Percentiles rank a stretch among this genome's conserved stretches.
These are phyloP conservation scores for Terfezia boudieri DNA, from an alignment of 495 filamentous ascomycete genomes.

Conservation along the genomic window DNA sequence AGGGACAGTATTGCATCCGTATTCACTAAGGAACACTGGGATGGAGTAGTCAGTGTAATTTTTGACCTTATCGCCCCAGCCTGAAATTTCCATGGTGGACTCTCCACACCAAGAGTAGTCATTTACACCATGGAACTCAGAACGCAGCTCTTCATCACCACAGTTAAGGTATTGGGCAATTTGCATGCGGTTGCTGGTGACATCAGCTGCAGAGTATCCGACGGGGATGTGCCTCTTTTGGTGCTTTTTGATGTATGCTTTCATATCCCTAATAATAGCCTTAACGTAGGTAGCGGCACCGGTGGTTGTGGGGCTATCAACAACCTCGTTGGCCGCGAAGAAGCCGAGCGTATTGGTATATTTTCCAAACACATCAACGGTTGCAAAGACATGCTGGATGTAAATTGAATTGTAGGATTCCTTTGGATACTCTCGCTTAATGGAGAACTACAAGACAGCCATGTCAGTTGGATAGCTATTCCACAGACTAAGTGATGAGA, in stretches of 20 bases:
- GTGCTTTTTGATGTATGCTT: slow-evolving; percentile 55
- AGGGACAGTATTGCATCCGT: slow-evolving; percentile 40
- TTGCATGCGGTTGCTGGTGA: slow-evolving; percentile 65
- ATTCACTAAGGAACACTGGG: slow-evolving; percentile 89
- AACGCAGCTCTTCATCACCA: slow-evolving; percentile 50
- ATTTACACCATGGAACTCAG: slow-evolving; percentile 94
- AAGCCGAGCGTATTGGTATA: slow-evolving; percentile 83
- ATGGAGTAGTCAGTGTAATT: slow-evolving; percentile 77
- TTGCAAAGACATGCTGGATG: slow-evolving; percentile 81
- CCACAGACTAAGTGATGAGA: too few species aligned
- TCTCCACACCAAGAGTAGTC: slow-evolving; percentile 95
- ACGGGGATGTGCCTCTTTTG: slow-evolving; percentile 64
- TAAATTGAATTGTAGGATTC: slow-evolving; percentile 80
- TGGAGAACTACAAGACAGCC: slow-evolving; percentile 38
- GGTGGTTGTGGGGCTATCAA: slow-evolving; percentile 63
- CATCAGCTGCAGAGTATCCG: slow-evolving; percentile 80
- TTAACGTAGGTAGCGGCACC: slow-evolving; percentile 69
- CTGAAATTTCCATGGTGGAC: slow-evolving; percentile 48
- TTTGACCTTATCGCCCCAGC: slow-evolving; percentile 80
- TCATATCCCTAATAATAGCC: slow-evolving; percentile 79
- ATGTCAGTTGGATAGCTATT: not conserved
- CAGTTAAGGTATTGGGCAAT: slow-evolving; percentile 92
- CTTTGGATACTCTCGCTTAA: slow-evolving; percentile 56
- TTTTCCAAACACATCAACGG: slow-evolving; percentile 65
- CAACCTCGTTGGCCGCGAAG: slow-evolving; percentile 94